A percentile compares a stretch with the other conserved stretches of the same genome.
phyloP scores from a whole-genome alignment of 495 filamentous ascomycete species.

The Neurospora sp. region DNA sequence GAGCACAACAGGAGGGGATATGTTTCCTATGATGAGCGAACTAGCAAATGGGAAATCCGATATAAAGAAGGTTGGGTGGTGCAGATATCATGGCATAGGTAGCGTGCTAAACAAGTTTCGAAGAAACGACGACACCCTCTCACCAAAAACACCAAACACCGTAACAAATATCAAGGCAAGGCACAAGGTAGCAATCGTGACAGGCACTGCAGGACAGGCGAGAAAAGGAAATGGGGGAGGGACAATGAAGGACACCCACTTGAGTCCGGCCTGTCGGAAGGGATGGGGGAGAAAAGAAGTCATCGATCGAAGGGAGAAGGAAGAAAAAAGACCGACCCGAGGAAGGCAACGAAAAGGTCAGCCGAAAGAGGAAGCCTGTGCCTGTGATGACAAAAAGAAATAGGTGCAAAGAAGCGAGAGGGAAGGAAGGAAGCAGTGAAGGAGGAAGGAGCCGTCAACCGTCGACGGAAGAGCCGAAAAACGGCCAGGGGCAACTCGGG shows the following conservation, averaged over 20 bases:
- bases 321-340: background rate
- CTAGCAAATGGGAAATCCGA: background rate
- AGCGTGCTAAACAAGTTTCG: conserved; percentile 1
- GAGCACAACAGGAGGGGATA: background rate
- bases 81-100: background rate
- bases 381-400: conserved; percentile 2
- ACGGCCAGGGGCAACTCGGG: background rate
- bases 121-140: background rate
- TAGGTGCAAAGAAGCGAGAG: background rate
- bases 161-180: background rate
- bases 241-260: background rate
- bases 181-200: background rate
- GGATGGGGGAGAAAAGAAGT: background rate
- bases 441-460: background rate
- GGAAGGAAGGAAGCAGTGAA: background rate
- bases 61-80: background rate
- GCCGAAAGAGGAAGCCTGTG: background rate
- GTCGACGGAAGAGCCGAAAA: background rate
- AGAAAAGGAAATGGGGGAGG: background rate
- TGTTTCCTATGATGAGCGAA: background rate
- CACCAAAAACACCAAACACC: background rate
- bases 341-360: background rate
- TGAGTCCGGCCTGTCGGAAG: conserved; percentile 5
- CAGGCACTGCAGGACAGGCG: background rate
- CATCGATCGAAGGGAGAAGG: background rate